These are phyloP conservation scores for Orbilia blumenaviensis DNA, from an alignment of 2,329 filamentous ascomycete species.

Conservation along the genomic window DNA sequence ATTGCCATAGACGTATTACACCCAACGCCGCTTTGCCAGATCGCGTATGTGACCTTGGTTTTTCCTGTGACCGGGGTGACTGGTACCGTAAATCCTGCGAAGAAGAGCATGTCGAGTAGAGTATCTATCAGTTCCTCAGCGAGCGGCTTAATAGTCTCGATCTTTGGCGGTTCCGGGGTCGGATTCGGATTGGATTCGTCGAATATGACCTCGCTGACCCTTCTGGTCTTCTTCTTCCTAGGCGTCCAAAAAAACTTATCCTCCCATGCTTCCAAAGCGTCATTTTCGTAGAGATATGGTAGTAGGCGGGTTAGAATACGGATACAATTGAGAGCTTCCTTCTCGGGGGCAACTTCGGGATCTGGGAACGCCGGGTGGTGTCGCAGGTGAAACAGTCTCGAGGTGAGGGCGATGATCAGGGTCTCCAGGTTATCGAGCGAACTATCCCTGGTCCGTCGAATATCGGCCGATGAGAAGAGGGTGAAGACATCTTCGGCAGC, in stretches of 20 bases:
- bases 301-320: constrained; percentile 87
- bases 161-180: constrained; percentile 59
- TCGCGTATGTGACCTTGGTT: constrained; percentile 86
- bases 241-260: constrained; percentile 92
- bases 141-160: constrained; percentile 79
- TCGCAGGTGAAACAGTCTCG: constrained; percentile 80
- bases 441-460: constrained; percentile 84
- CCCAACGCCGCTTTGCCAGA: constrained; percentile 97
- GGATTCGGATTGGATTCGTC: constrained; percentile 69
- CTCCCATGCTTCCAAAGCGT: constrained; percentile 84
- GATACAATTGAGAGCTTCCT: constrained; percentile 93
- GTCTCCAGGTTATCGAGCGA: constrained; percentile 90
- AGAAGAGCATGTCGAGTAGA: constrained; percentile 88
- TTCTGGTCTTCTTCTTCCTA: constrained; percentile 74
- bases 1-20: constrained; percentile 89
- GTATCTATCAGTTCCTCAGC: constrained; percentile 94
- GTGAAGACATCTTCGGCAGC: constrained; percentile 96
- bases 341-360: constrained; percentile 79
- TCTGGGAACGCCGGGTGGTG: constrained; percentile 93
- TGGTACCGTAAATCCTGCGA: constrained; percentile 85
- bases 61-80: constrained; percentile 72
- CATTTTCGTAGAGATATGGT: constrained; percentile 90
- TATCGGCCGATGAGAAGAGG: constrained; percentile 87
- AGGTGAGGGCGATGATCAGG: constrained; percentile 82
- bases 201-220: constrained; percentile 77